A percentile compares a stretch with the other conserved stretches of the same genome.
Evolutionary conservation across 169 alveolate genomes (phyloP).

Genomic region (Plasmodium ovale): DNA sequence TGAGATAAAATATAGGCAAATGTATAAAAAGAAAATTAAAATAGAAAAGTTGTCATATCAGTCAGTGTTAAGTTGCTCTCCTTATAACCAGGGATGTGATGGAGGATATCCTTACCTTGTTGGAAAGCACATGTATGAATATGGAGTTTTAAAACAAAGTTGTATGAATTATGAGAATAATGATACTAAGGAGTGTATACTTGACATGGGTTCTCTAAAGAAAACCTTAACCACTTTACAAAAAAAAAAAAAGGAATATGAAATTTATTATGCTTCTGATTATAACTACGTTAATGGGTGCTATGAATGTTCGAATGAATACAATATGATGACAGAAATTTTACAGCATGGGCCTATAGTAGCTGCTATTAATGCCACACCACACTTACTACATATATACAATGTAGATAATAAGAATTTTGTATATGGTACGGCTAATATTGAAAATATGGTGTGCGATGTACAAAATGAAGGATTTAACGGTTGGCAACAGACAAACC

Average conservation of each 20-base stretch:
- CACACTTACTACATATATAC: conserved; percentile 66
- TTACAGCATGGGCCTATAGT: conserved; percentile 88
- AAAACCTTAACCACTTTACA: not conserved
- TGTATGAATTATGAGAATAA: conserved; percentile 60
- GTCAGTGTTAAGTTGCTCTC: conserved; percentile 80
- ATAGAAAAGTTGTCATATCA: conserved; percentile 53
- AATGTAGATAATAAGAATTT: conserved; percentile 21
- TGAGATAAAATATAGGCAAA: conserved; percentile 85
- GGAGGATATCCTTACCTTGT: conserved; percentile 94
- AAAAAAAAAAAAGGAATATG: conserved; percentile 1
- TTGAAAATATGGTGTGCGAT: conserved; percentile 89
- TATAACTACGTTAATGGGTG: conserved; percentile 91
- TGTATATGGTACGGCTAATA: conserved; percentile 75
- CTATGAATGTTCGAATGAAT: conserved; percentile 88
- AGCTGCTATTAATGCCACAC: conserved; percentile 89
- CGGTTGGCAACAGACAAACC: conserved; percentile 93
- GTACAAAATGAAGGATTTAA: conserved; percentile 86
- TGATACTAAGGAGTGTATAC: conserved; percentile 21
- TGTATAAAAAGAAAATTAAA: conserved; percentile 76
- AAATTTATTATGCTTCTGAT: conserved; percentile 78
- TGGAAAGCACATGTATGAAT: conserved; percentile 90
- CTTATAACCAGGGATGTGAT: conserved; percentile 92
- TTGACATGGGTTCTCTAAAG: conserved; percentile 11
- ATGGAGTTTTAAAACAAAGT: conserved; percentile 83
- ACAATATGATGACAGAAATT: conserved; percentile 86